A percentile compares a stretch with the other conserved stretches of the same genome.
phyloP scores from a whole-genome alignment of 2,329 filamentous ascomycete species.

The Penicillium sp. region DNA sequence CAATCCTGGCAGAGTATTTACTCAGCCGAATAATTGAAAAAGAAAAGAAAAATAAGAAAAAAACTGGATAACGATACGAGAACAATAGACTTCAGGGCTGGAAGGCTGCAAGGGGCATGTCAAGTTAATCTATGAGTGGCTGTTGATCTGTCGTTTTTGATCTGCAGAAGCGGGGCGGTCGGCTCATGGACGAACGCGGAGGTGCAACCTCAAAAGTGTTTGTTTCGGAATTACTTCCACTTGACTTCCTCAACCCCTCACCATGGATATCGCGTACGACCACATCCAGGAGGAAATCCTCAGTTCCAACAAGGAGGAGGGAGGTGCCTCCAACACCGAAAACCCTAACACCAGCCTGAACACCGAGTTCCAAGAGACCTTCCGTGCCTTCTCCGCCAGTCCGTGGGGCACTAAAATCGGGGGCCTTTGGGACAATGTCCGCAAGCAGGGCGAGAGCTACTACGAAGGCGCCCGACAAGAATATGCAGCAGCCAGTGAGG shows the following conservation, averaged over 20 bases:
- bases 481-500: constrained; percentile 72
- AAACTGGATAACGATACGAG: neutral
- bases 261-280: constrained; percentile 96
- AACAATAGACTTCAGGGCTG: neutral
- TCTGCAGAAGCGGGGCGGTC: constrained; percentile 28
- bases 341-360: constrained; percentile 62
- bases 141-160: neutral
- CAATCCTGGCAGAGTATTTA: neutral
- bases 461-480: constrained; percentile 82
- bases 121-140: neutral
- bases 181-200: constrained; percentile 33
- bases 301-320: constrained; percentile 53
- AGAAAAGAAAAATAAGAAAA: neutral
- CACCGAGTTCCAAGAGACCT: constrained; percentile 88
- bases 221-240: constrained; percentile 11
- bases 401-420: constrained; percentile 89
- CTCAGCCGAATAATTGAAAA: neutral
- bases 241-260: constrained; percentile 7
- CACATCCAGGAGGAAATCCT: constrained; percentile 86
- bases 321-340: constrained; percentile 37
- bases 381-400: constrained; percentile 86
- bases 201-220: constrained; percentile 18
- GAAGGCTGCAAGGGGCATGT: neutral
- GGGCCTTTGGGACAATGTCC: constrained; percentile 85
- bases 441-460: constrained; percentile 91